Percentiles rank a stretch among this genome's conserved stretches.
Conservation (phyloP, 2,329 filamentous ascomycete species). For the Fusarium sp. region DNA sequence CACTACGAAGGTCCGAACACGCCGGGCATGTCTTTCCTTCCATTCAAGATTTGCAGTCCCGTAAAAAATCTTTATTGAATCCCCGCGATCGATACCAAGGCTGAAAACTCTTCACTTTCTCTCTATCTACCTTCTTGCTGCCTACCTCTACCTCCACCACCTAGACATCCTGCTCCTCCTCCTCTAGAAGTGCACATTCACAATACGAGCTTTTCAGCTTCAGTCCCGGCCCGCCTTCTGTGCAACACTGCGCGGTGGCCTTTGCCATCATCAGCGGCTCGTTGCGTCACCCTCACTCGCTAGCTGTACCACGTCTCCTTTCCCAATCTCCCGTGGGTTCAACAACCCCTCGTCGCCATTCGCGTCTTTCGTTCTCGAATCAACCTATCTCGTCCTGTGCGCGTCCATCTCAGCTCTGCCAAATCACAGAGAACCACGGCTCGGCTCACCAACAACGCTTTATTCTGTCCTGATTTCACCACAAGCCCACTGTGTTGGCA, state of each 20-base stretch:
- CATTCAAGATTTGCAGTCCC: conserved; percentile 2
- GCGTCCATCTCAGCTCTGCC: neutral
- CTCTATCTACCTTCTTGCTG: neutral
- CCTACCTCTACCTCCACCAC: neutral
- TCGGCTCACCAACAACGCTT: neutral
- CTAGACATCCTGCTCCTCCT: neutral
- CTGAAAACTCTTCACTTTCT: neutral
- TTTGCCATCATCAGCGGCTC: conserved; percentile 12
- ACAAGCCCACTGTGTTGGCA: conserved; percentile 38
- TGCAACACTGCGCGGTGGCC: conserved; percentile 14
- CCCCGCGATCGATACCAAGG: neutral
- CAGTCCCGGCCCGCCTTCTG: conserved; percentile 7
- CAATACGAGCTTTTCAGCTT: conserved; percentile 13
- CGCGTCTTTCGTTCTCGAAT: neutral
- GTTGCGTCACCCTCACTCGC: conserved; percentile 19
- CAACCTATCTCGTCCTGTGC: neutral
- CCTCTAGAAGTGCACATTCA: neutral
- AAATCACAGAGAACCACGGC: conserved; percentile 1
- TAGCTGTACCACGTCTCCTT: conserved; percentile 17
- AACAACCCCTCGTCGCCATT: neutral
- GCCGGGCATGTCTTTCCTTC: conserved; percentile 1
- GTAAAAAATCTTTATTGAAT: conserved; percentile 4
- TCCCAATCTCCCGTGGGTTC: conserved; percentile 1
- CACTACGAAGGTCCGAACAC: neutral
- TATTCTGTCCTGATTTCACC: conserved; percentile 9